Base-by-base conservation (phyloP, 352 stramenopile species). In the Pythium aristosporum region DNA sequence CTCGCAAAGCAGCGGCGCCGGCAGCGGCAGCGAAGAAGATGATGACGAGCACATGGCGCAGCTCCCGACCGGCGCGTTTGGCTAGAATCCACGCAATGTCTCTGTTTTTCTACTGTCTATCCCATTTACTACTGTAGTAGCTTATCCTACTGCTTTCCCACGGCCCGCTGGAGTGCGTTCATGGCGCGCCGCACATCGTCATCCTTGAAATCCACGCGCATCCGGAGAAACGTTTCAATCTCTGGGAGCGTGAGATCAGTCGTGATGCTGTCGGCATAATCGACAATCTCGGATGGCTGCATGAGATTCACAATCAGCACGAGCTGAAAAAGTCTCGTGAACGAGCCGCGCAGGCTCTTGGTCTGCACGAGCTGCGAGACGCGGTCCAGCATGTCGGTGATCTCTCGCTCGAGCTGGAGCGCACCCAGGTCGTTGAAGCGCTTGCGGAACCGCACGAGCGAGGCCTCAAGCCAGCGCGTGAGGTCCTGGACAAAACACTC, bases 261-360 rank as follows among this genome's bases (percentile, higher is more conserved):
- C 15, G 63, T 72, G 39, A 91, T 72, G 36, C 71, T 82, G 36
- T 78, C 66, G 4, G 81, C 60, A 60, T 90, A 93, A 54, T 91
- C 83, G 18, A 89, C 54, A 4, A 95, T 74, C 58, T 95, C 82
- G 16, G 48, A 70, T 5, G 86, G 84, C 46, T 91, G 76, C 71
- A 88, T 75, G n/a, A 95, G 63, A 61, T 93, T 95, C 39, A 95
- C 67, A 23, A 95, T 75, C 11, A 92, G 82, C 43, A 88, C 79
- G 37, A 93, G 47, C 62, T 95, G 82, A 61, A 93, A 91, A 2
- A 93, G 72, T 37, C 84, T 73, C 15, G 81, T 93, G 63, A 93
- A 95, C 11, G 79, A 67, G 9, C 62, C 65, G 32, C 81, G 80
- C 36, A 94, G 60, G 68, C 80, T 91, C 63, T 75, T 81, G 5